Percentiles rank a stretch among this genome's conserved stretches.
These are phyloP conservation scores for Peniophora sp. DNA, from an alignment of 1,284 basidiomycete genomes.

Conservation along the genomic window DNA sequence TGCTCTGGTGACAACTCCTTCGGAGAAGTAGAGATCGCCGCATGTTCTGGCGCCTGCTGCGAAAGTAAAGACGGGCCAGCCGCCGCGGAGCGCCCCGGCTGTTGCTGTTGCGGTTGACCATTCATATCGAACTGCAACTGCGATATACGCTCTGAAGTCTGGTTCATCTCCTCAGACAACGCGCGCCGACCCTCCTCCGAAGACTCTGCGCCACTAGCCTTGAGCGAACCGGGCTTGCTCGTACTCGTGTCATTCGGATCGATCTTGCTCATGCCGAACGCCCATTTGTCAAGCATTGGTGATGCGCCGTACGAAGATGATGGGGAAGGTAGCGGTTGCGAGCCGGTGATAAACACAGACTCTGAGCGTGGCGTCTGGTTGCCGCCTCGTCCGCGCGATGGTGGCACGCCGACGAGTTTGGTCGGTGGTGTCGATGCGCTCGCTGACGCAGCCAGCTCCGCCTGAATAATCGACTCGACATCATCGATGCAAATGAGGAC, in stretches of 20 bases:
- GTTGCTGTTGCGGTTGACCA: conserved; percentile 26
- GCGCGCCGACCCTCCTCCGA: conserved; percentile 11
- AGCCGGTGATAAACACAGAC: conserved; percentile 87
- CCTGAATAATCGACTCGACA: conserved; percentile 88
- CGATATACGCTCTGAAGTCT: conserved; percentile 51
- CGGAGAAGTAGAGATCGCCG: conserved; percentile 25
- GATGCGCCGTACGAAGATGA: conserved; percentile 65
- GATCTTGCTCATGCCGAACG: conserved; percentile 87
- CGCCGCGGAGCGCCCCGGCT: too few relatives aligned
- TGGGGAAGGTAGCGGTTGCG: conserved; percentile 84
- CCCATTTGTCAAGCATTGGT: conserved; percentile 85
- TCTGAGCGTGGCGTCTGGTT: conserved; percentile 94
- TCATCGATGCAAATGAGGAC: conserved; percentile 97
- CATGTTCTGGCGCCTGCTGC: conserved; percentile 54
- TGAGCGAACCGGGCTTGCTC: conserved; percentile 9
- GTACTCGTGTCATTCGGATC: conserved; percentile 24
- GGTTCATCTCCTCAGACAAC: conserved; percentile 24
- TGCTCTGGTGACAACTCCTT: conserved; percentile 29
- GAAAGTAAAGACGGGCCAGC: conserved; percentile 77
- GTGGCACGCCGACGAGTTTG: conserved; percentile 91
- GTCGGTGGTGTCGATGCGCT: conserved; percentile 47
- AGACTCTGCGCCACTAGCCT: conserved; percentile 11
- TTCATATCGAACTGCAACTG: conserved; percentile 54
- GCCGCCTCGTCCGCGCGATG: conserved; percentile 90
- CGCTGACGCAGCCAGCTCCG: conserved; percentile 59